A percentile compares a stretch with the other conserved stretches of the same genome.
Evolutionary conservation across 768 basidiomycete genomes (phyloP).

Genomic region (Calocera viscosa): DNA sequence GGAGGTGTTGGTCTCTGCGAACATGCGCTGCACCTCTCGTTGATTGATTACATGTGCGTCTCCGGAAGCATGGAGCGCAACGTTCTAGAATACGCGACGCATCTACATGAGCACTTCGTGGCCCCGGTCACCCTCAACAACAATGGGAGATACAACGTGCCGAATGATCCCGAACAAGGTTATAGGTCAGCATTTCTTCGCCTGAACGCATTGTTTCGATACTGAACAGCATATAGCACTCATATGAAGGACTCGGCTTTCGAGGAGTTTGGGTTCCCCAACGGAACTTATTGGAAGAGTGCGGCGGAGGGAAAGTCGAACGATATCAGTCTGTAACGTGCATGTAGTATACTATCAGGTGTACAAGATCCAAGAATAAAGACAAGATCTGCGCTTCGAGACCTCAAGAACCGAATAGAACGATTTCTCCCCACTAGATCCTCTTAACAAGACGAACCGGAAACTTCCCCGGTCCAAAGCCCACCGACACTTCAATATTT

Average conservation of each 20-base stretch:
- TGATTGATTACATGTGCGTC: constrained; percentile 88
- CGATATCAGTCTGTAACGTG: neutral
- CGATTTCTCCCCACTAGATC: neutral
- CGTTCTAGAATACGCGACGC: constrained; percentile 81
- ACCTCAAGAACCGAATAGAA: too few species aligned
- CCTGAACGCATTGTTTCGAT: constrained; percentile 5
- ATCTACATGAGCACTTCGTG: constrained; percentile 87
- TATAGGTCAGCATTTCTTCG: constrained; percentile 42
- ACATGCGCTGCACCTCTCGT: constrained; percentile 75
- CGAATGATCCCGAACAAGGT: constrained; percentile 58
- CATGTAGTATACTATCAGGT: neutral
- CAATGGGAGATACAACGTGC: constrained; percentile 79
- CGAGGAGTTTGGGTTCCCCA: constrained; percentile 72
- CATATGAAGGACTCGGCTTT: constrained; percentile 78
- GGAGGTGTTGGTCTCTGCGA: constrained; percentile 91
- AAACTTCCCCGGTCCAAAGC: neutral
- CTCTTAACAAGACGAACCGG: neutral
- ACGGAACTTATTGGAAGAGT: constrained; percentile 62
- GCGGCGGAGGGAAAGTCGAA: constrained; percentile 16
- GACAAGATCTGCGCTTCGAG: too few species aligned
- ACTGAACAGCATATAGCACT: constrained; percentile 41
- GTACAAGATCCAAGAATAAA: too few species aligned
- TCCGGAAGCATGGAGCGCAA: constrained; percentile 90
- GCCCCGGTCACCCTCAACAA: constrained; percentile 79
- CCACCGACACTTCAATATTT: neutral